These are phyloP conservation scores for Pseudogymnoascus sp. DNA, from an alignment of 2,329 filamentous ascomycete genomes.

Conservation along the genomic window DNA sequence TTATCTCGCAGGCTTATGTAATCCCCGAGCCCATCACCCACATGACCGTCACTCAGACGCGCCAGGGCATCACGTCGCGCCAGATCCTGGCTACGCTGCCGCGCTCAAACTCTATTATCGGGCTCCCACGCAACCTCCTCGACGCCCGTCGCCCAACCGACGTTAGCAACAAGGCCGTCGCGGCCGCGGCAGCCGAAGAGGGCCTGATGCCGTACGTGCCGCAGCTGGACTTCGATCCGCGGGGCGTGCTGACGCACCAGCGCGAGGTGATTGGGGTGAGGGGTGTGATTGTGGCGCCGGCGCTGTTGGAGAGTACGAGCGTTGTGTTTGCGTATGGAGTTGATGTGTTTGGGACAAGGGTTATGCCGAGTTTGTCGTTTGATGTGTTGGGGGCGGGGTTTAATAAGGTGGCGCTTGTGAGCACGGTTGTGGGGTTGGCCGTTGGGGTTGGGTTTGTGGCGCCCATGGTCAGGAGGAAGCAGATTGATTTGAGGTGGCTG, in stretches of 20 bases:
- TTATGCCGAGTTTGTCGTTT: constrained; percentile 82
- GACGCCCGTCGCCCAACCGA: constrained; percentile 75
- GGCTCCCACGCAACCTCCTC: constrained; percentile 68
- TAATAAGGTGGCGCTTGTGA: constrained; percentile 76
- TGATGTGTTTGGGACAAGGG: constrained; percentile 79
- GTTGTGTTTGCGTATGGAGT: constrained; percentile 80
- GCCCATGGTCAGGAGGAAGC: constrained; percentile 73
- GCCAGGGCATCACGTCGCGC: constrained; percentile 81
- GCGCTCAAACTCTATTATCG: constrained; percentile 63
- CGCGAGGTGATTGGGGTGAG: constrained; percentile 71
- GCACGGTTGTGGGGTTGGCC: constrained; percentile 72
- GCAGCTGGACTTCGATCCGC: constrained; percentile 73
- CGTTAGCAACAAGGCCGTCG: constrained; percentile 62
- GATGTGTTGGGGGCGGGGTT: constrained; percentile 91
- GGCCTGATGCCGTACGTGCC: constrained; percentile 71
- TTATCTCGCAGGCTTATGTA: constrained; percentile 72
- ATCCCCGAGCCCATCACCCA: constrained; percentile 70
- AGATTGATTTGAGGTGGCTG: constrained; percentile 57
- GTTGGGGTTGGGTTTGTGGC: constrained; percentile 69
- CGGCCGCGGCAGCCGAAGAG: constrained; percentile 70
- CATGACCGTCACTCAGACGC: constrained; percentile 78
- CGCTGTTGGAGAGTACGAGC: constrained; percentile 83
- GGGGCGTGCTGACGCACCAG: constrained; percentile 70
- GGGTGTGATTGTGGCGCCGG: constrained; percentile 65
- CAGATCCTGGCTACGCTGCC: constrained; percentile 74